Evolutionary conservation across 306 rosid species (phyloP), one percentile per base, ranked within the genome.

Genomic region (Lathyrus oleraceus): DNA sequence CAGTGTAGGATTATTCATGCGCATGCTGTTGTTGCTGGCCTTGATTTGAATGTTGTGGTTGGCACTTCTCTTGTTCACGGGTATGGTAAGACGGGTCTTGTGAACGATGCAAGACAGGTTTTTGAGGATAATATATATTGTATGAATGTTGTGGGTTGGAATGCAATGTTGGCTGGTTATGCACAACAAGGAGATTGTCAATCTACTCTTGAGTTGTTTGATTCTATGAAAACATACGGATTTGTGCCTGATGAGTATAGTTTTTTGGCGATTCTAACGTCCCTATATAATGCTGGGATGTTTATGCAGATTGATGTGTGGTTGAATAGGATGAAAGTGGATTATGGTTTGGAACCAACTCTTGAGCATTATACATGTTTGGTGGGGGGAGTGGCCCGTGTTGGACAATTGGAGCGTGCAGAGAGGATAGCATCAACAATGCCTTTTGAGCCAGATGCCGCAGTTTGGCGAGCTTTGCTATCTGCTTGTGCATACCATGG

Each of bases 321-420:
- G 97, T 63, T 93, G 81, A 84, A 59, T 10, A 73, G 82, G 72
- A 93, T 93, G 97, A 81, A 36, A 11, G 72, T 32, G 17, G 86
- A 74, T 58, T 86, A 84, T 60, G 85, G 81, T 20, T 68, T 93
- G 75, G 86, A 88, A 47, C 98, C 98, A 0, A 72, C 71, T 20
- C 65, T 93, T 6, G 94, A 88, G 83, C 98, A 93, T 81, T 90
- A 82, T 78, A 94, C 98, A 0, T 94, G 98, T 81, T 79, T 94
- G 81, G 82, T 89, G 67, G 95, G 89, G 67, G 95, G 89, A 69
- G 65, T 85, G 76, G 91, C 91, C 3, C 89, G 96, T 52, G 84
- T 76, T 27, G 96, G 98, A 42, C 77, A 77, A 23, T 78, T 88
- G 57, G 85, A 86, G 42, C 77, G 76, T 35, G 97, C 98, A 0